These are phyloP conservation scores for Neoarthrinium moseri DNA, from an alignment of 2,329 filamentous ascomycete genomes.

Conservation along the genomic window DNA sequence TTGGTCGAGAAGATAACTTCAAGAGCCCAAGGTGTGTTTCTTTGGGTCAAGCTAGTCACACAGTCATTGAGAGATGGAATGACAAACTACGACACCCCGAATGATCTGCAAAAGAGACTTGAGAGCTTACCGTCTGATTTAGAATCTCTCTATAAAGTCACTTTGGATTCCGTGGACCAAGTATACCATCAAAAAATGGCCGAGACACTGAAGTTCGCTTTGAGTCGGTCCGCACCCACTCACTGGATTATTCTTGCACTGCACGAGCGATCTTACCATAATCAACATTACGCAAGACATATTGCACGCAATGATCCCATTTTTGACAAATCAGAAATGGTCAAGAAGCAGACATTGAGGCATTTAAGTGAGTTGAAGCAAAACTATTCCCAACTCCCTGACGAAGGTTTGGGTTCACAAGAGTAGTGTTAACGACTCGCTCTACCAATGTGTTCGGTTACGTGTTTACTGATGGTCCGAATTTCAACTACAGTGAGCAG, in stretches of 20 bases:
- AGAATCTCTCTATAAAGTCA: conserved; percentile 18
- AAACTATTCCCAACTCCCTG: too few species aligned
- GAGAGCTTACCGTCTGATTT: conserved; percentile 15
- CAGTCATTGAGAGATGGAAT: conserved; percentile 20
- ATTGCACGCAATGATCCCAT: neutral
- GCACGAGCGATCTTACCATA: neutral
- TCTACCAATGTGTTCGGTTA: too few species aligned
- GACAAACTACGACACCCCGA: conserved; percentile 14
- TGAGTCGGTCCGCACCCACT: neutral
- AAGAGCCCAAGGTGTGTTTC: conserved; percentile 26
- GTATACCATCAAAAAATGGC: conserved; percentile 9
- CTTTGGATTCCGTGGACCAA: conserved; percentile 14
- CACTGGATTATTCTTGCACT: neutral
- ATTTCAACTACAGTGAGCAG: neutral
- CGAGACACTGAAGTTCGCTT: neutral
- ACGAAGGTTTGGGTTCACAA: too few species aligned
- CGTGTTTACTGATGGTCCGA: too few species aligned
- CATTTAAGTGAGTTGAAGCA: too few species aligned
- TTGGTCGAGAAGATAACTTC: conserved; percentile 18
- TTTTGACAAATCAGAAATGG: neutral
- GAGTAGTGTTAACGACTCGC: too few species aligned
- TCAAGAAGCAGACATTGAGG: too few species aligned
- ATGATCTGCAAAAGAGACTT: neutral
- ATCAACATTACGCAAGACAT: neutral
- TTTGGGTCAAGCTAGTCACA: conserved; percentile 28